These are phyloP conservation scores for Candida suzukii DNA, from an alignment of 805 yeast species.

Conservation along the genomic window DNA sequence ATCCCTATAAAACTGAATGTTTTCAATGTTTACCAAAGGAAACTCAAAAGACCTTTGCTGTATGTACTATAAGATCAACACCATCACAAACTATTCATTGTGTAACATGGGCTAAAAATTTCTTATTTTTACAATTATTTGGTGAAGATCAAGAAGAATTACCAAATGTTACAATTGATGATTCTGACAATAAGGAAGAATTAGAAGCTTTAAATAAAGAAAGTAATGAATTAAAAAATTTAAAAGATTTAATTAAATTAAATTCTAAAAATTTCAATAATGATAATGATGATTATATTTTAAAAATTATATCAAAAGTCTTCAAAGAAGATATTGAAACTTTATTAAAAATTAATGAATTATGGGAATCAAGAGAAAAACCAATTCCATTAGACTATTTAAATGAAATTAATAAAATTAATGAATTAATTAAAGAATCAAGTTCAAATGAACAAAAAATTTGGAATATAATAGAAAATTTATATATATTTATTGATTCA, in stretches of 20 bases:
- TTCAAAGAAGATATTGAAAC: conserved; percentile 75
- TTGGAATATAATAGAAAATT: conserved; percentile 61
- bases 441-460: conserved; percentile 36
- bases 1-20: conserved; percentile 79
- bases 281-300: conserved; percentile 23
- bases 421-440: conserved; percentile 18
- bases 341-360: conserved; percentile 57
- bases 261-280: conserved; percentile 4
- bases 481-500: conserved; percentile 49
- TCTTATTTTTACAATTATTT: conserved; percentile 75
- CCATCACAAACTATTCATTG: conserved; percentile 96
- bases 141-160: conserved; percentile 32
- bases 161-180: conserved; percentile 32
- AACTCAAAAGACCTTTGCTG: conserved; percentile 87
- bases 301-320: conserved; percentile 48
- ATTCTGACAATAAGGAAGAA: conserved; percentile 59
- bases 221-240: conserved; percentile 52
- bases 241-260: conserved; percentile 31
- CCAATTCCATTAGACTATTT: conserved; percentile 56
- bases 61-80: conserved; percentile 93
- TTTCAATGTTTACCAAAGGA: conserved; percentile 87
- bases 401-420: background rate
- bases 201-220: conserved; percentile 59
- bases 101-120: conserved; percentile 95
- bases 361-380: conserved; percentile 67